A percentile compares a stretch with the other conserved stretches of the same genome.
Evolutionary conservation across 2,329 filamentous ascomycete species (phyloP).

Genomic region (Clarireedia monteithiana): DNA sequence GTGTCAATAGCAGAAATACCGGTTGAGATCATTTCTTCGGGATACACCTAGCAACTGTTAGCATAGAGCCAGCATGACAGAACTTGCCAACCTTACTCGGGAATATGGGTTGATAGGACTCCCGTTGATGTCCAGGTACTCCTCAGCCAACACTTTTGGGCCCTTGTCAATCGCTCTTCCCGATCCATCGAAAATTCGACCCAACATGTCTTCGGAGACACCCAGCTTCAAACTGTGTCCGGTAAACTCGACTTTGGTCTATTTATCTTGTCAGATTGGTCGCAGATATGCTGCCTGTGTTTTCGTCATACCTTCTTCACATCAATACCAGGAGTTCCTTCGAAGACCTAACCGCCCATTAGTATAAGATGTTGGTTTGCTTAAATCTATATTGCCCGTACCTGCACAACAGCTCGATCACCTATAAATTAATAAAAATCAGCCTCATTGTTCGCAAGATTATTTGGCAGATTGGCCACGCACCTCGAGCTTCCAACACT

Average conservation of each 20-base stretch:
- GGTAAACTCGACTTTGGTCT: conserved; percentile 97
- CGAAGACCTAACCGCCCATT: conserved; percentile 66
- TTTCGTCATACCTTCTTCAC: conserved; percentile 74
- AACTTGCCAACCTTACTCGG: conserved; percentile 53
- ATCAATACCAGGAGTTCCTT: conserved; percentile 94
- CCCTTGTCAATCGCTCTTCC: conserved; percentile 98
- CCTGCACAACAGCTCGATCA: conserved; percentile 90
- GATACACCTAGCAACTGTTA: conserved; percentile 63
- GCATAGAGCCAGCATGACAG: background rate
- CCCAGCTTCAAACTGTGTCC: conserved; percentile 96
- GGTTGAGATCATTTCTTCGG: conserved; percentile 99
- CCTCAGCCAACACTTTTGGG: conserved; percentile 93
- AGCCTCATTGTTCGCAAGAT: conserved; percentile 12
- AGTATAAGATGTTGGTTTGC: conserved; percentile 13
- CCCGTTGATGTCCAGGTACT: conserved; percentile 98
- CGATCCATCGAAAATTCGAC: conserved; percentile 96
- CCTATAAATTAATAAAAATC: conserved; percentile 42
- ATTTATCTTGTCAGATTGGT: conserved; percentile 15
- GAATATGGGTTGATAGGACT: conserved; percentile 98
- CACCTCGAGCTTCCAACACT: conserved; percentile 95
- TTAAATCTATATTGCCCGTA: conserved; percentile 34
- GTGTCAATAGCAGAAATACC: conserved; percentile 99
- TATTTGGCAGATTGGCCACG: conserved; percentile 4
- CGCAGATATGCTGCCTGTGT: background rate
- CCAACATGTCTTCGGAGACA: conserved; percentile 98